Base-by-base conservation (phyloP, 495 filamentous ascomycete genomes). In the Neurospora sp. region DNA sequence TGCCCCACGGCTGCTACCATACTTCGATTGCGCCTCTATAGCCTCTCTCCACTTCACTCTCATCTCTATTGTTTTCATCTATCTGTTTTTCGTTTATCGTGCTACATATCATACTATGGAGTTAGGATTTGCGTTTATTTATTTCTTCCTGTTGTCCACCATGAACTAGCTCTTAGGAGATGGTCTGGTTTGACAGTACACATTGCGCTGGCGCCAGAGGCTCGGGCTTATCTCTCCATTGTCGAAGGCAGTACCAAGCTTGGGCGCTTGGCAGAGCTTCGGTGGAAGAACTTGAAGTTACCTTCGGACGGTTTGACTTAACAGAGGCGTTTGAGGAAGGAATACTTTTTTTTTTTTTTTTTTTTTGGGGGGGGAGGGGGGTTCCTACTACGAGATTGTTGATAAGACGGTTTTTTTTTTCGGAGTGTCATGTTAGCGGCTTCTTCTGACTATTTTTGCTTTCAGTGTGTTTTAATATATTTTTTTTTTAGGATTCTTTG, bases 1-100 rank as follows among this genome's bases (percentile, higher is more conserved):
- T 45, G 76, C 76, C 76, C 62, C 76, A 72, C 76, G 76, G 76
- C 76, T 69, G 72, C 28, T 66, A 66, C 15, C 28, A 66, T 66
- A 66, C 54, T 66, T 31, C 28, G 54, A 66, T 66, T 28, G 54
- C 54, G 28, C 54, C 28, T 34, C 34, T 17, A 19, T 34, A 28
- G 54, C 54, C 54, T 34, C 54, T 66, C 54, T 66, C 54, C 28
- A 66, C 54, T 66, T 66, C 28, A 34, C 31, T 71, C 24, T 31
- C 31, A n/a, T 21, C 19, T 66, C 10, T 1, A n/a, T 71, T 72
- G 19, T 34, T 70, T 74, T 70, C 43, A 5, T 71, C 42, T 38
- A 34, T 39, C 21, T 72, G 42, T 45, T 40, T 69, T 28, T 69
- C 15, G n/a, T n/a, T 31, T 69, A 62, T 73, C 19, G 34, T 34